Evolutionary conservation across 208 protist genomes (phyloP).

Genomic region (Phytomonas sp.): DNA sequence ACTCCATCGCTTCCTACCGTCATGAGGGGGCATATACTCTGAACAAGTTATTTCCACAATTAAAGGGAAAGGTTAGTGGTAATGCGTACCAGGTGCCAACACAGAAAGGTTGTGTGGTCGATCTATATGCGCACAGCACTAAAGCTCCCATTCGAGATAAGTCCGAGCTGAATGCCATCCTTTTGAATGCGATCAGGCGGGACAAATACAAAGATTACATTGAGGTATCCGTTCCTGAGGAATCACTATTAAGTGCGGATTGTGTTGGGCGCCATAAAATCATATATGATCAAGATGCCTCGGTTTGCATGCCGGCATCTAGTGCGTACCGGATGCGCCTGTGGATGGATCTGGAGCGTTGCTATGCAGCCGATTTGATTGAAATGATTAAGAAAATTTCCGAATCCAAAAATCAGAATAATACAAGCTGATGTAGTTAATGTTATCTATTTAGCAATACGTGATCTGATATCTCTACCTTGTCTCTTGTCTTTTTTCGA

Average conservation of each 20-base stretch:
- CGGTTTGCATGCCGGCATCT: conserved; percentile 19
- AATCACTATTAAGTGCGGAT: conserved; percentile 33
- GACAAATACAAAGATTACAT: background rate
- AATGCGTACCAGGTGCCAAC: conserved; percentile 97
- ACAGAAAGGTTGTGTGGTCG: conserved; percentile 95
- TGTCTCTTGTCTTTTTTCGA: conserved; percentile 3
- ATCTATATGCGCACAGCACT: conserved; percentile 88
- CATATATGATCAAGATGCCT: conserved; percentile 27
- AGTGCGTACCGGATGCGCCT: conserved; percentile 34
- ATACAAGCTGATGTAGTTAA: background rate
- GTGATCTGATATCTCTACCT: background rate
- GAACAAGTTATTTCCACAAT: conserved; percentile 78
- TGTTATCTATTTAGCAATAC: background rate
- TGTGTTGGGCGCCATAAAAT: conserved; percentile 22
- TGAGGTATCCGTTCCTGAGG: conserved; percentile 11
- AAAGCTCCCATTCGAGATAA: conserved; percentile 89
- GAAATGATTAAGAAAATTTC: conserved; percentile 11
- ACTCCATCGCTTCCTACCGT: conserved; percentile 92
- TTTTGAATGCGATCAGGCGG: conserved; percentile 65
- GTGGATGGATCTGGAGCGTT: conserved; percentile 45
- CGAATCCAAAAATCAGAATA: conserved; percentile 1
- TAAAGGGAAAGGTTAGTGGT: conserved; percentile 61
- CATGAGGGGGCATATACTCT: conserved; percentile 97
- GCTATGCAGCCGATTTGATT: conserved; percentile 7
- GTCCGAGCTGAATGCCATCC: conserved; percentile 63